Percentiles rank a stretch among this genome's conserved stretches.
These are phyloP conservation scores for Apiospora saccharicola DNA, from an alignment of 2,329 filamentous ascomycete genomes.

Conservation along the genomic window DNA sequence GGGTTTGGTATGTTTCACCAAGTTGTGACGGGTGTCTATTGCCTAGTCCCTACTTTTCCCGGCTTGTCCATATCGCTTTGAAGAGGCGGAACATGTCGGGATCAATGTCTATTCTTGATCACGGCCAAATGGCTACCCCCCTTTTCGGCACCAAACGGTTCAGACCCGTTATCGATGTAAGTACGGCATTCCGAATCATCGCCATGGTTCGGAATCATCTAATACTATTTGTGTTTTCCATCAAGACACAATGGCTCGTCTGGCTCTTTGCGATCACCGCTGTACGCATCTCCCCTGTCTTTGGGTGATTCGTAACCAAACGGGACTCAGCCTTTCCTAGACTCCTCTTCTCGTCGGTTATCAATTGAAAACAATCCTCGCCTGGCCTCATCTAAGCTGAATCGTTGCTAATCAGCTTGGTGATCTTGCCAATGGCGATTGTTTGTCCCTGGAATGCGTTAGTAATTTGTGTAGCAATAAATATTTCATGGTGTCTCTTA, in stretches of 20 bases:
- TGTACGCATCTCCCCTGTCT: not conserved
- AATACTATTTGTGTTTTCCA: not conserved
- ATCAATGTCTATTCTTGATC: constrained; percentile 5
- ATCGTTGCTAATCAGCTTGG: constrained; percentile 72
- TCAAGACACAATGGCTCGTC: not conserved
- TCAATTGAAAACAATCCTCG: not conserved
- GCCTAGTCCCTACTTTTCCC: not conserved
- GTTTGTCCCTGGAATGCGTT: constrained; percentile 80
- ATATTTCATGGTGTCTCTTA: constrained; percentile 48
- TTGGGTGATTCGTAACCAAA: not conserved
- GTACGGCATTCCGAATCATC: not conserved
- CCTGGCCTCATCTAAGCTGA: constrained; percentile 32
- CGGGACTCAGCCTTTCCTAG: not conserved
- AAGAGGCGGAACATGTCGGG: constrained; percentile 11
- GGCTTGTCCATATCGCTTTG: not conserved
- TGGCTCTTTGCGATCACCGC: not conserved
- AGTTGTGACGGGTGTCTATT: not conserved
- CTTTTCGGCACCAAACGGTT: not conserved
- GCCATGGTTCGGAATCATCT: not conserved
- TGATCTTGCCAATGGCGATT: constrained; percentile 99
- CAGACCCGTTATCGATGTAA: not conserved
- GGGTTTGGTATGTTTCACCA: constrained; percentile 11
- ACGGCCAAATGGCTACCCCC: constrained; percentile 4
- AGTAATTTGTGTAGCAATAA: constrained; percentile 33
- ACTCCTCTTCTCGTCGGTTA: not conserved